phyloP scores from a whole-genome alignment of 192 early-diverging fungal genomes.

The Thoreauomyces humboldtii region DNA sequence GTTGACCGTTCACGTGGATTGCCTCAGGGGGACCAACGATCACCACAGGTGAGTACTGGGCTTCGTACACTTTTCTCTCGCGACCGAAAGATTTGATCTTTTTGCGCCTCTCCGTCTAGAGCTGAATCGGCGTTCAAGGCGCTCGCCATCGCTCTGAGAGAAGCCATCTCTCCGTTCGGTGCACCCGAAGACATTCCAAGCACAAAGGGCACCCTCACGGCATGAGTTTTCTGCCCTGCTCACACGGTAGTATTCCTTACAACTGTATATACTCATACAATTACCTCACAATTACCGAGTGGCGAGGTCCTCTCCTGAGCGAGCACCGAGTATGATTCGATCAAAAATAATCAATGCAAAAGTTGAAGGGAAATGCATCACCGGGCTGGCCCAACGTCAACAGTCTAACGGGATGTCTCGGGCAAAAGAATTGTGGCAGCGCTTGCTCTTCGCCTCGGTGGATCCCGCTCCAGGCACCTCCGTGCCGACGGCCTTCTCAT shows the following conservation, averaged over 20 bases:
- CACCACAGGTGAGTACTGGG: constrained; percentile 78
- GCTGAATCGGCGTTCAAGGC: constrained; percentile 98
- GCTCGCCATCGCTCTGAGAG: constrained; percentile 86
- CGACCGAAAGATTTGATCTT: not conserved
- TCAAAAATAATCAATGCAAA: too few relatives aligned
- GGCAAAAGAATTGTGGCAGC: too few relatives aligned
- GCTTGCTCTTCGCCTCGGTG: too few relatives aligned
- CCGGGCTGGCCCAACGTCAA: too few relatives aligned
- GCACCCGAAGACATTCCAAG: constrained; percentile 83
- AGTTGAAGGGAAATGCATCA: too few relatives aligned
- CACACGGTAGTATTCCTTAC: too few relatives aligned
- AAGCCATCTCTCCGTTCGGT: constrained; percentile 84
- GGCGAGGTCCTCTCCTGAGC: too few relatives aligned
- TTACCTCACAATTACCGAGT: too few relatives aligned
- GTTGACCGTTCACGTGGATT: constrained; percentile 96
- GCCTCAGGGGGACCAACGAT: constrained; percentile 92
- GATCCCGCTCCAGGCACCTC: not conserved
- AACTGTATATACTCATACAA: too few relatives aligned
- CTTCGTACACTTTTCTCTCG: not conserved
- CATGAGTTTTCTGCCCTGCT: too few relatives aligned
- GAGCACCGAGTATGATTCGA: too few relatives aligned
- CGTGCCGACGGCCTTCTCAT: not conserved
- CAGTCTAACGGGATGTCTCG: too few relatives aligned
- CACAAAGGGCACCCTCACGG: constrained; percentile 76
- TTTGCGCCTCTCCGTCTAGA: constrained; percentile 35